Evolutionary conservation across 2,329 filamentous ascomycete genomes (phyloP).

Genomic region (Fusarium beomiforme): DNA sequence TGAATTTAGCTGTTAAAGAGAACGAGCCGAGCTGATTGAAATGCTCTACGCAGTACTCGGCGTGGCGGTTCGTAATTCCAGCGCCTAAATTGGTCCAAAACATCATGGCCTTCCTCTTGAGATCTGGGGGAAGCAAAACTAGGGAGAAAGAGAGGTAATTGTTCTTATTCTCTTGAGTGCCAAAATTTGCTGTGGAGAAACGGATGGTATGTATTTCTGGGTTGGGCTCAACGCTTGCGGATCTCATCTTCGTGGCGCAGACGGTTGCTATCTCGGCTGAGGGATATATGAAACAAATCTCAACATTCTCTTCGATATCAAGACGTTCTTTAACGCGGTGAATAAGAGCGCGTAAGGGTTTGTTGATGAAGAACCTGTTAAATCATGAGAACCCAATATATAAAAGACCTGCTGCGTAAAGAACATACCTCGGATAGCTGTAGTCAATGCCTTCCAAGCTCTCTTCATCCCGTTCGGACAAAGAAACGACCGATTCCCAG

Average conservation of each 20-base stretch:
- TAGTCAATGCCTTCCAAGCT: neutral
- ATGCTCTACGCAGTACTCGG: neutral
- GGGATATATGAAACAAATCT: neutral
- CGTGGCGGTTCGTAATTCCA: neutral
- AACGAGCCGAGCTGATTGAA: neutral
- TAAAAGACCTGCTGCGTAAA: too few species aligned
- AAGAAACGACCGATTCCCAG: neutral
- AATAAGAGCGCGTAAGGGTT: neutral
- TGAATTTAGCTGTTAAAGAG: neutral
- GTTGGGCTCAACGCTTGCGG: neutral
- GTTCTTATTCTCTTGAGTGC: neutral
- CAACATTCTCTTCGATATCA: rapidly evolving
- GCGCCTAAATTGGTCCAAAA: neutral
- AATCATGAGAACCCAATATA: too few species aligned
- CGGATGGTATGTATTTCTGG: neutral
- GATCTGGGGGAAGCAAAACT: neutral
- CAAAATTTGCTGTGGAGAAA: neutral
- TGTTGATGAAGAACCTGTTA: neutral
- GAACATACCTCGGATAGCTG: neutral
- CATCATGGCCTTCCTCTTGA: rapidly evolving
- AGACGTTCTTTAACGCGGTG: neutral
- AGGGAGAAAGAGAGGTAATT: neutral
- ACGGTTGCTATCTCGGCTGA: neutral
- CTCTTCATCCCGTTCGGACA: neutral
- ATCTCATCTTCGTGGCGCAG: neutral